Evolutionary conservation across 2,329 filamentous ascomycete genomes (phyloP).

Genomic region (Pseudocercospora macadamiae): DNA sequence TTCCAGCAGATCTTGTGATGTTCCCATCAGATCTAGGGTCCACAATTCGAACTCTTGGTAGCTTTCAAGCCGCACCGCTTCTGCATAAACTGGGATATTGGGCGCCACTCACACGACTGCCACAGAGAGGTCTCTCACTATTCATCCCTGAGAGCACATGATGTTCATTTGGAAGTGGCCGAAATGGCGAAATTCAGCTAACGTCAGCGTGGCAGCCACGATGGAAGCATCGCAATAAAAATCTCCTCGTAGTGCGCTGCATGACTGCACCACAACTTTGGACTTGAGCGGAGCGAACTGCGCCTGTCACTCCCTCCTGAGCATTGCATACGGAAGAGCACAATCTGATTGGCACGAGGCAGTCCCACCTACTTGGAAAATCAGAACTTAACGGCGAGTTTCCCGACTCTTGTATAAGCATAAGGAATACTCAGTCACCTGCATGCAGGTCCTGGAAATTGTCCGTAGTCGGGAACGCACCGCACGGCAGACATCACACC

Average conservation of each 20-base stretch:
- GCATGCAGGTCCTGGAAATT: neutral
- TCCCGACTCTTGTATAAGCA: neutral
- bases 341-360: neutral
- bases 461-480: neutral
- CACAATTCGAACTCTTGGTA: slow-evolving; percentile 3
- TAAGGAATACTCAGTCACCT: neutral
- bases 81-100: neutral
- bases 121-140: neutral
- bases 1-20: neutral
- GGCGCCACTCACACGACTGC: neutral
- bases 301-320: slow-evolving; percentile 11
- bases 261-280: neutral
- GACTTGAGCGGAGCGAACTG: neutral
- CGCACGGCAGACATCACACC: neutral
- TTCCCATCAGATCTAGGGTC: slow-evolving; percentile 5
- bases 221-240: slow-evolving; percentile 4
- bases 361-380: neutral
- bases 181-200: neutral
- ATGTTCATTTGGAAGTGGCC: neutral
- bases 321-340: slow-evolving; percentile 1
- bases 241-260: slow-evolving; percentile 3
- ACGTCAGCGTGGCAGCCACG: neutral
- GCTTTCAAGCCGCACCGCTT: slow-evolving; percentile 9
- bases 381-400: neutral
- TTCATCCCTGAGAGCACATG: neutral